These are phyloP conservation scores for Neoascochyta sp. DNA, from an alignment of 2,329 filamentous ascomycete genomes.

Conservation along the genomic window DNA sequence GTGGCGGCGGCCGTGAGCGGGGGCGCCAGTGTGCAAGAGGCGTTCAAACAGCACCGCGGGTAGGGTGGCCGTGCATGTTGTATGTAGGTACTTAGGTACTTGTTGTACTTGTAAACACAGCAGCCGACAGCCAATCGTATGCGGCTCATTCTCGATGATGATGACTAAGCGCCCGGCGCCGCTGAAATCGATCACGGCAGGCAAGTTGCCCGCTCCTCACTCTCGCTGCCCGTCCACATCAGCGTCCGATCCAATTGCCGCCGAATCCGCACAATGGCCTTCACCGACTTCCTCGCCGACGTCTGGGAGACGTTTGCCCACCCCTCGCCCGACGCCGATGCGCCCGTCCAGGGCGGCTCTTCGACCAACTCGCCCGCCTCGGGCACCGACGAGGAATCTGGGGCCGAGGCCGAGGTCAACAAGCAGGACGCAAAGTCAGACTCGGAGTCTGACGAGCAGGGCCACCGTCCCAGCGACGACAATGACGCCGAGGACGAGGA, in stretches of 20 bases:
- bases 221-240: conserved; percentile 19
- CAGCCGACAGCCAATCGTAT: too few relatives aligned
- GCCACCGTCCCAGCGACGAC: conserved; percentile 46
- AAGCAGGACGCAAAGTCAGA: conserved; percentile 40
- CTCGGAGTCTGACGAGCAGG: conserved; percentile 45
- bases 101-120: too few relatives aligned
- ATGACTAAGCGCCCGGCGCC: too few relatives aligned
- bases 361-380: conserved; percentile 39
- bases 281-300: conserved; percentile 62
- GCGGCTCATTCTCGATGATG: too few relatives aligned
- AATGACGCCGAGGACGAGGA: conserved; percentile 51
- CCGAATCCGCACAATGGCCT: conserved; percentile 51
- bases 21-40: conserved; percentile 61
- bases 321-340: conserved; percentile 45
- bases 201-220: too few relatives aligned
- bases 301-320: conserved; percentile 61
- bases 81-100: too few relatives aligned
- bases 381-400: conserved; percentile 44
- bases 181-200: too few relatives aligned
- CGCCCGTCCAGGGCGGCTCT: conserved; percentile 41
- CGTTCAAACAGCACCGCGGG: conserved; percentile 56
- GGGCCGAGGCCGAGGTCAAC: conserved; percentile 43
- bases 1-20: conserved; percentile 56
- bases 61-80: too few relatives aligned
- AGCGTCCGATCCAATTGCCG: conserved; percentile 30